phyloP scores from a whole-genome alignment of 345 rosid species.

The Brassica rapa region DNA sequence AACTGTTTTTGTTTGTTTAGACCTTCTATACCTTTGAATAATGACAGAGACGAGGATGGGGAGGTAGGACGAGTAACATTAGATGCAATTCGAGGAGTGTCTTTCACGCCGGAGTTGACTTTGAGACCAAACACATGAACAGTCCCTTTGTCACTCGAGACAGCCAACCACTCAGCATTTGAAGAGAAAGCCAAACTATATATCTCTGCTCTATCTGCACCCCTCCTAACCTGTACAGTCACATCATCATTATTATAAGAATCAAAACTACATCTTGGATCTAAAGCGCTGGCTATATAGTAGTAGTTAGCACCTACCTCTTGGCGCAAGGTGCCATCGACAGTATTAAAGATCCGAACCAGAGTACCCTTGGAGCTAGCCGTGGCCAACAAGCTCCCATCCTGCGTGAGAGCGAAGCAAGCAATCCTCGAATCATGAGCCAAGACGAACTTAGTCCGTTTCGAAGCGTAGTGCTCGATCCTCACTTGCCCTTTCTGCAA shows the following conservation, averaged over 20 bases:
- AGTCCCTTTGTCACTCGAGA: constrained; percentile 98
- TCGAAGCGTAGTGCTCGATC: constrained; percentile 83
- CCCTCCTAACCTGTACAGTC: constrained; percentile 76
- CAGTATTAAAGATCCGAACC: constrained; percentile 71
- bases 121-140: constrained; percentile 95
- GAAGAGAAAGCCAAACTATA: constrained; percentile 94
- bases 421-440: constrained; percentile 96
- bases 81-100: constrained; percentile 43
- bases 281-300: too few species aligned
- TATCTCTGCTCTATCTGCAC: constrained; percentile 98
- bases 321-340: constrained; percentile 74
- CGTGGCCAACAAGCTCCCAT: constrained; percentile 85
- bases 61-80: constrained; percentile 40
- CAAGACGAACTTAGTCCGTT: constrained; percentile 84
- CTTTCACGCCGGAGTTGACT: constrained; percentile 48
- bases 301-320: constrained; percentile 53
- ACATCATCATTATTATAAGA: background rate
- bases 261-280: background rate
- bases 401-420: constrained; percentile 79
- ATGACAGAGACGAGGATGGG: constrained; percentile 56
- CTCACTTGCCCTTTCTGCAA: constrained; percentile 91
- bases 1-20: background rate
- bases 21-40: constrained; percentile 63
- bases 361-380: constrained; percentile 91
- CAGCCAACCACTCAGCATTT: constrained; percentile 85